Base-by-base conservation (phyloP, 164 flowering plant species). In the Chloranthus sessilifolius region DNA sequence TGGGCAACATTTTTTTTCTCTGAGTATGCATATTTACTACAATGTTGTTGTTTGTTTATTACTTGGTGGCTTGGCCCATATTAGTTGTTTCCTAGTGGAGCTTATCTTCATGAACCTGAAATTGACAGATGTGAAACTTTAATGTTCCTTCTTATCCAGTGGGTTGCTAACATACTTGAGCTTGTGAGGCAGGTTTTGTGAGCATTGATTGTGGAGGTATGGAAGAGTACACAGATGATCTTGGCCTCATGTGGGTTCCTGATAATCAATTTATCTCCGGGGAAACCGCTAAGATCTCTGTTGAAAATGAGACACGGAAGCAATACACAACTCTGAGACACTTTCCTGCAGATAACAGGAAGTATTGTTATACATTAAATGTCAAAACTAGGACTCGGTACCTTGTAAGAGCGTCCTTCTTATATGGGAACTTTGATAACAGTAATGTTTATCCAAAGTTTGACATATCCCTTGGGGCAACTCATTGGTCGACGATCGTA, bases 391-490 rank as follows among this genome's bases (percentile, higher is more conserved):
- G 99, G 65, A 81, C 73, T 22, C 75, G 99, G 54, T 94, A 89
- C 63, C 87, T 89, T 48, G 43, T 94, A 43, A 80, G 99, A 63
- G 82, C 95, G 29, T 74, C 83, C 40, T 94, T 94, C 72, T 70
- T 94, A 73, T 94, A 94, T 67, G 99, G 99, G 10, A 79, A 87
- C 52, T 94, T 87, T 61, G 97, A 89, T 65, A 83, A 64, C 68
- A 85, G 79, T 54, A 83, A 89, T 57, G 92, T 87, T 26, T 94
- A 86, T 59, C 99, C 99, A 19, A 82, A 84, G 63, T 94, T 94
- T 59, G 99, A 94, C 47, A 62, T 94, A 30, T 83, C 99, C 21
- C 49, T 94, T 41, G 99, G 97, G 54, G 72, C 99, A 5, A 89
- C 99, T 46, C 77, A 60, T 56, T 94, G 99, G 99, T 75, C 97